These are phyloP conservation scores for Elsinoe perseae DNA, from an alignment of 2,329 filamentous ascomycete species.

Conservation along the genomic window DNA sequence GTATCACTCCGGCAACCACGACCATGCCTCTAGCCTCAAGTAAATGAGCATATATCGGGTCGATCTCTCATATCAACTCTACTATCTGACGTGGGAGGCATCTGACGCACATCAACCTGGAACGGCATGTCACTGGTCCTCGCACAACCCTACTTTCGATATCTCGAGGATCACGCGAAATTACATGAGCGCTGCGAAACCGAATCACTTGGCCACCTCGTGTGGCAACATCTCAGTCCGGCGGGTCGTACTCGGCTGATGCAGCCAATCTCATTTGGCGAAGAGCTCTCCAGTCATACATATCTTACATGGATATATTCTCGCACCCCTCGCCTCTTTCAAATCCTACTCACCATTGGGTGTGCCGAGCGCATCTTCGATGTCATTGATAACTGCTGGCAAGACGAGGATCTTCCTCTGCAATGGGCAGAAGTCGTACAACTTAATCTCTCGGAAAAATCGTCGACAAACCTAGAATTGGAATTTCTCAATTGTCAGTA, in stretches of 20 bases:
- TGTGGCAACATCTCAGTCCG: background rate
- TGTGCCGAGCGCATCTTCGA: slow-evolving; percentile 67
- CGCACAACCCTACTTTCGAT: too few relatives aligned
- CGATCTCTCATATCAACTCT: too few relatives aligned
- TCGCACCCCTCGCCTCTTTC: slow-evolving; percentile 61
- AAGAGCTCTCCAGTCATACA: slow-evolving; percentile 52
- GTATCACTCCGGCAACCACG: too few relatives aligned
- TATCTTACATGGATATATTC: slow-evolving; percentile 71
- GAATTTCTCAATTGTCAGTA: background rate
- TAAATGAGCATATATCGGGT: too few relatives aligned
- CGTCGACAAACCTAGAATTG: background rate
- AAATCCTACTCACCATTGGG: slow-evolving; percentile 62
- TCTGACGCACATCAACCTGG: too few relatives aligned
- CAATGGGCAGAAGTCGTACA: slow-evolving; percentile 57
- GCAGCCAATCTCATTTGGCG: slow-evolving; percentile 56
- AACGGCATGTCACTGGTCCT: too few relatives aligned
- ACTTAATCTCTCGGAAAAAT: slow-evolving; percentile 32
- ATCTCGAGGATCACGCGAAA: too few relatives aligned
- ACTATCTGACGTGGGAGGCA: too few relatives aligned
- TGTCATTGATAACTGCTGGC: slow-evolving; percentile 67
- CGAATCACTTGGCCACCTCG: background rate
- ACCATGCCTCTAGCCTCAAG: too few relatives aligned
- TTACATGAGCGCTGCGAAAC: background rate
- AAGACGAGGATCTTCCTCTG: slow-evolving; percentile 66
- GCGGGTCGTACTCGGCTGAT: slow-evolving; percentile 37